phyloP scores from a whole-genome alignment of 805 yeast genomes.

The Diddensiella transvaalensis region DNA sequence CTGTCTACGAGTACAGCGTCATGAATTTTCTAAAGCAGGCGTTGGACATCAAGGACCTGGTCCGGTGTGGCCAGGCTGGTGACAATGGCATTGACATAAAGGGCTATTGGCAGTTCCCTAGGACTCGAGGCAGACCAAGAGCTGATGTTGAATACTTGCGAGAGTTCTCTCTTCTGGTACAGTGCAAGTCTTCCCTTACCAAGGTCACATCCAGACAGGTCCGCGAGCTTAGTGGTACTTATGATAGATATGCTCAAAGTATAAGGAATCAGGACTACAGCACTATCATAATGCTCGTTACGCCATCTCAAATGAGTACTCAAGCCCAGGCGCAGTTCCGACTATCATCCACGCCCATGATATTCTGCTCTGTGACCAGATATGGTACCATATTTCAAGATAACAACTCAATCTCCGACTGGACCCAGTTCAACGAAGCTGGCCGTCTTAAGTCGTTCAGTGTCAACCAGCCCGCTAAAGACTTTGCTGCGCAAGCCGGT shows the following conservation, averaged over 20 bases:
- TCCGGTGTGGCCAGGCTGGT: constrained; percentile 51
- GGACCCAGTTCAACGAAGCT: background rate
- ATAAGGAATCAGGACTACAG: constrained; percentile 2
- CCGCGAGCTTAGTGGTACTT: constrained; percentile 54
- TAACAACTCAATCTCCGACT: background rate
- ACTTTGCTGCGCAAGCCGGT: background rate
- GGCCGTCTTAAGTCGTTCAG: background rate
- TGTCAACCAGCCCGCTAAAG: background rate
- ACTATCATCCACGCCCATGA: constrained; percentile 12
- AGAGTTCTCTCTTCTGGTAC: constrained; percentile 40
- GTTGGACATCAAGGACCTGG: constrained; percentile 39
- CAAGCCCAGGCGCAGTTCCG: constrained; percentile 11
- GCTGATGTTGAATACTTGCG: constrained; percentile 1
- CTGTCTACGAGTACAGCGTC: constrained; percentile 49
- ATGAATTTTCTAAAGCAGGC: constrained; percentile 38
- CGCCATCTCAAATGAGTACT: constrained; percentile 13
- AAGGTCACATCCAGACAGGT: constrained; percentile 45
- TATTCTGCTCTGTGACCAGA: constrained; percentile 12
- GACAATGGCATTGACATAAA: constrained; percentile 57
- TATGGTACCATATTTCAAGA: constrained; percentile 1
- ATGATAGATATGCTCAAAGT: constrained; percentile 22
- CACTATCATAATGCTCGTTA: constrained; percentile 12
- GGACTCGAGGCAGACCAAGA: background rate
- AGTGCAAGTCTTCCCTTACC: constrained; percentile 49
- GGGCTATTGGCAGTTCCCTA: constrained; percentile 47